phyloP scores from a whole-genome alignment of 2,329 filamentous ascomycete species.

The Xylaria sp. region DNA sequence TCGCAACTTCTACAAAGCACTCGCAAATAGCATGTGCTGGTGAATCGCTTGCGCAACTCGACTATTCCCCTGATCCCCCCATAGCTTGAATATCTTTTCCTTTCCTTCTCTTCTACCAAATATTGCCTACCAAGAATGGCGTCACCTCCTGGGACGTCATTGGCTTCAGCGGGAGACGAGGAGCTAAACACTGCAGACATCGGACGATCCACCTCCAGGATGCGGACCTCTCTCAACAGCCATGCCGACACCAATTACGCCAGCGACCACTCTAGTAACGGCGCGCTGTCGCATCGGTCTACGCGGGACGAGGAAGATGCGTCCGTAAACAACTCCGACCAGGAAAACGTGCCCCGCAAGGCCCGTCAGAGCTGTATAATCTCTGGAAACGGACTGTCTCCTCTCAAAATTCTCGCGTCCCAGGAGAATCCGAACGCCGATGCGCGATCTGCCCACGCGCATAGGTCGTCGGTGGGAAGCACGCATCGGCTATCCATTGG shows the following conservation, averaged over 20 bases:
- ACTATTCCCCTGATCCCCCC: neutral
- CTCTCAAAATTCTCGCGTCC: constrained; percentile 48
- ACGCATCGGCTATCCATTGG: constrained; percentile 1
- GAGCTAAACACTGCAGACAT: constrained; percentile 7
- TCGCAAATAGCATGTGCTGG: no score
- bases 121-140: constrained; percentile 8
- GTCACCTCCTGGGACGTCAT: constrained; percentile 13
- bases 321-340: constrained; percentile 25
- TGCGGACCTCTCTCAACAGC: constrained; percentile 10
- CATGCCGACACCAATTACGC: neutral
- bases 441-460: constrained; percentile 23
- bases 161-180: constrained; percentile 4
- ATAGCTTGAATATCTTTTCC: constrained; percentile 3
- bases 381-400: constrained; percentile 53
- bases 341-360: constrained; percentile 47
- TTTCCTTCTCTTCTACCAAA: neutral
- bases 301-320: constrained; percentile 12
- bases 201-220: constrained; percentile 11
- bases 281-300: constrained; percentile 24
- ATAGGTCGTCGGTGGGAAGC: constrained; percentile 9
- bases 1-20: neutral
- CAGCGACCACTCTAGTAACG: neutral
- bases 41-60: neutral
- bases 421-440: constrained; percentile 23
- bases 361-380: constrained; percentile 50